A percentile compares a stretch with the other conserved stretches of the same genome.
phyloP scores from a whole-genome alignment of 495 filamentous ascomycete genomes.

The Thozetella sp. region DNA sequence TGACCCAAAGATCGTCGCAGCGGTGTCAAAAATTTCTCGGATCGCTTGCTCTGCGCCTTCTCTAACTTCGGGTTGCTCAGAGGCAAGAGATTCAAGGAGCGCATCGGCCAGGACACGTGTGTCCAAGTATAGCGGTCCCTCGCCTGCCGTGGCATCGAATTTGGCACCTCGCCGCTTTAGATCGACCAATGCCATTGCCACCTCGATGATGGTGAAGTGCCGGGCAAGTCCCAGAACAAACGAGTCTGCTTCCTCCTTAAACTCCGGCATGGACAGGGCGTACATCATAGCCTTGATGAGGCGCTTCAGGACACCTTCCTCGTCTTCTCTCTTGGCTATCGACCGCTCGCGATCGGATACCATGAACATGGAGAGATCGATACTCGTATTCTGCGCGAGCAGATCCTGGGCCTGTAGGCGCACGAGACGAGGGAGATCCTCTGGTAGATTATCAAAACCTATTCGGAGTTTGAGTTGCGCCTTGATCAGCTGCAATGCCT shows the following conservation, averaged over 20 bases:
- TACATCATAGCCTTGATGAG: conserved; percentile 87
- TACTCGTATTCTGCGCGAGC: conserved; percentile 64
- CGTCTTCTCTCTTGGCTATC: conserved; percentile 79
- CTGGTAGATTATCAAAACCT: conserved; percentile 83
- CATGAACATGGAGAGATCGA: conserved; percentile 62
- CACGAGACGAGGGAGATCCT: conserved; percentile 82
- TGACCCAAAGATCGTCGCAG: conserved; percentile 79
- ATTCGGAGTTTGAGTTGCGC: conserved; percentile 88
- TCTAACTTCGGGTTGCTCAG: conserved; percentile 76
- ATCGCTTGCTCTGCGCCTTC: conserved; percentile 81
- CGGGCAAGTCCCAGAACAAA: conserved; percentile 80
- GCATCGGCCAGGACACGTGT: conserved; percentile 85
- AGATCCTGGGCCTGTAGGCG: conserved; percentile 89
- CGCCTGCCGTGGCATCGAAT: conserved; percentile 83
- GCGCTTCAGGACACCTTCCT: conserved; percentile 80
- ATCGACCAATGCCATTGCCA: conserved; percentile 77
- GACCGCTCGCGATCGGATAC: conserved; percentile 78
- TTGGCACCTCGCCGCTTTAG: conserved; percentile 69
- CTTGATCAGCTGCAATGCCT: conserved; percentile 83
- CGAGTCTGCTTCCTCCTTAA: conserved; percentile 68
- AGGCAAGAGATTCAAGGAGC: conserved; percentile 83
- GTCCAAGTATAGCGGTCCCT: conserved; percentile 84
- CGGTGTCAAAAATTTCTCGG: conserved; percentile 73
- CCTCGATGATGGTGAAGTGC: conserved; percentile 90
- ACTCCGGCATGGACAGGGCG: conserved; percentile 79